These are phyloP conservation scores for Solanum chmielewskii DNA, from an alignment of 257 asterid species.

Conservation along the genomic window DNA sequence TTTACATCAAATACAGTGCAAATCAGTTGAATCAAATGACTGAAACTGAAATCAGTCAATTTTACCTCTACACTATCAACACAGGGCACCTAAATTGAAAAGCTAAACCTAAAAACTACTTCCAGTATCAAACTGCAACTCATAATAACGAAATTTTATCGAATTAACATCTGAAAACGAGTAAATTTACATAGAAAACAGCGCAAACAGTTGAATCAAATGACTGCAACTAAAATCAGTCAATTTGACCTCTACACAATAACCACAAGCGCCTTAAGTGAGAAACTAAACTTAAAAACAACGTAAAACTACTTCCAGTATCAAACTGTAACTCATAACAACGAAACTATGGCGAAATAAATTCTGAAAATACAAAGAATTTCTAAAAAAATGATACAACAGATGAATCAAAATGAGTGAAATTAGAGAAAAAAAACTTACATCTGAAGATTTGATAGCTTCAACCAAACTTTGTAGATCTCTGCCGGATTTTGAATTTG, in stretches of 20 bases:
- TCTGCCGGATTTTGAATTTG: constrained; percentile 19
- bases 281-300: not conserved
- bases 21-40: not conserved
- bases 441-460: constrained; percentile 65
- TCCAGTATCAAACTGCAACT: not conserved
- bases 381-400: not conserved
- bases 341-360: not conserved
- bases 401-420: not conserved
- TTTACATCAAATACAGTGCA: not conserved
- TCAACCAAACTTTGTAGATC: constrained; percentile 41
- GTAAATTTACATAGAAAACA: not conserved
- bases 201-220: not conserved
- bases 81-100: not conserved
- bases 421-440: constrained; percentile 9
- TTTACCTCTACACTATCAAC: not conserved
- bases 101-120: not conserved
- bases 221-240: not conserved
- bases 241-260: not conserved
- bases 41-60: not conserved
- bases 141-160: not conserved
- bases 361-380: not conserved
- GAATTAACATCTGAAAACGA: not conserved
- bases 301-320: not conserved
- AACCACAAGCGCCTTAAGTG: not conserved
- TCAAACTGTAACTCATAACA: not conserved